Percentiles rank a stretch among this genome's conserved stretches.
Conservation (phyloP, 768 basidiomycete species). For the Russula griseocarnosa region DNA sequence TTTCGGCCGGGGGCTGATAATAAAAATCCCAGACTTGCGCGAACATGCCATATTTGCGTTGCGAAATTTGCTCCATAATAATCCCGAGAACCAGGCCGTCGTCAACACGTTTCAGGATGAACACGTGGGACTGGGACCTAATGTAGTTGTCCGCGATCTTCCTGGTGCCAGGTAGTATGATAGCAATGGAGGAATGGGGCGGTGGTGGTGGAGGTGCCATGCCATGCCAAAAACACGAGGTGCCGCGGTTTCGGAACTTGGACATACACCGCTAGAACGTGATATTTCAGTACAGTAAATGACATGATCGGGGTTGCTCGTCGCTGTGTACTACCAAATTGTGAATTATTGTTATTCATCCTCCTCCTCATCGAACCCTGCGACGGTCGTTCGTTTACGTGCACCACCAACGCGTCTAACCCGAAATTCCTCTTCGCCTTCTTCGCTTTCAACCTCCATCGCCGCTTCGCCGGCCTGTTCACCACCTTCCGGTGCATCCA, state of each 20-base stretch:
- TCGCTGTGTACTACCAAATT: conserved; percentile 2
- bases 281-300: conserved; percentile 16
- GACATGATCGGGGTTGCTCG: neutral
- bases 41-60: conserved; percentile 90
- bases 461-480: conserved; percentile 40
- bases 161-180: conserved; percentile 26
- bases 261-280: conserved; percentile 3
- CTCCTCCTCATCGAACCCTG: conserved; percentile 57
- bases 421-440: conserved; percentile 61
- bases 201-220: neutral
- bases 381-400: conserved; percentile 55
- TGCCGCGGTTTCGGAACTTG: neutral
- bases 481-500: conserved; percentile 30
- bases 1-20: conserved; percentile 7
- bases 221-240: conserved; percentile 9
- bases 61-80: conserved; percentile 70
- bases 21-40: conserved; percentile 59
- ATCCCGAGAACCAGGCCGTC: conserved; percentile 73
- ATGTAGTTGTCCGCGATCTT: conserved; percentile 41
- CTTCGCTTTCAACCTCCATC: conserved; percentile 76
- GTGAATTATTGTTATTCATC: conserved; percentile 43
- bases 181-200: conserved; percentile 13
- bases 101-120: conserved; percentile 63
- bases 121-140: conserved; percentile 56
- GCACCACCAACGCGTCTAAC: conserved; percentile 52